Evolutionary conservation across 169 alveolate species (phyloP).

Genomic region (Eimeria praecox): DNA sequence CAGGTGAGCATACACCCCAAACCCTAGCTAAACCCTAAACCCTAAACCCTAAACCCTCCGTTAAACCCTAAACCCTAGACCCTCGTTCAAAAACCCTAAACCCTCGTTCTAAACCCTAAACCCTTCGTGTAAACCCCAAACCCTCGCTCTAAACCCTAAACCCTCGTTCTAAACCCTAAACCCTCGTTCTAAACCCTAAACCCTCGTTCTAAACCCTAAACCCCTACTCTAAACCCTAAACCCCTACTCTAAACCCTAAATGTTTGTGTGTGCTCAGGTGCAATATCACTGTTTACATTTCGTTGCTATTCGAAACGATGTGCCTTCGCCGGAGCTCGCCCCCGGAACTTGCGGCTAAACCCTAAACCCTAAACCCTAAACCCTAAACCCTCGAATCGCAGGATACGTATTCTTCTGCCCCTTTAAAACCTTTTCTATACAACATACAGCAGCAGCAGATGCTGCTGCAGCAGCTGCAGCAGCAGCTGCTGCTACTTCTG

Average conservation of each 20-base stretch:
- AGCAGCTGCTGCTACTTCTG: conserved; percentile 1
- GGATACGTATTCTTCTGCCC: not conserved
- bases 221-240: not conserved
- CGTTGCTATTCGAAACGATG: conserved; percentile 91
- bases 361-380: conserved; percentile 52
- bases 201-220: not conserved
- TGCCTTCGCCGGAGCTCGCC: conserved; percentile 43
- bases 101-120: conserved; percentile 18
- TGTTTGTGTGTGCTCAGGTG: conserved; percentile 75
- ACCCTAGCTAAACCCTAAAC: not conserved
- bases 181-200: conserved; percentile 1
- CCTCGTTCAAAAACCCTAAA: conserved; percentile 8
- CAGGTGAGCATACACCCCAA: conserved; percentile 78
- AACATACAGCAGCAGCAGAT: not conserved
- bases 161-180: not conserved
- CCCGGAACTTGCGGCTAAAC: conserved; percentile 18
- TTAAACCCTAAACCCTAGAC: not conserved
- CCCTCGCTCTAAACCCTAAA: not conserved
- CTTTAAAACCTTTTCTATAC: not conserved
- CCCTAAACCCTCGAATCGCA: conserved; percentile 6
- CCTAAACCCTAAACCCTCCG: not conserved
- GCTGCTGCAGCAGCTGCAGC: not conserved
- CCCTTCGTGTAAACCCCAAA: not conserved
- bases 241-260: not conserved
- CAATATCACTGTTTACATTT: conserved; percentile 94